Base-by-base conservation (phyloP, 192 early-diverging fungal species). In the Haplosporangium gracile region DNA sequence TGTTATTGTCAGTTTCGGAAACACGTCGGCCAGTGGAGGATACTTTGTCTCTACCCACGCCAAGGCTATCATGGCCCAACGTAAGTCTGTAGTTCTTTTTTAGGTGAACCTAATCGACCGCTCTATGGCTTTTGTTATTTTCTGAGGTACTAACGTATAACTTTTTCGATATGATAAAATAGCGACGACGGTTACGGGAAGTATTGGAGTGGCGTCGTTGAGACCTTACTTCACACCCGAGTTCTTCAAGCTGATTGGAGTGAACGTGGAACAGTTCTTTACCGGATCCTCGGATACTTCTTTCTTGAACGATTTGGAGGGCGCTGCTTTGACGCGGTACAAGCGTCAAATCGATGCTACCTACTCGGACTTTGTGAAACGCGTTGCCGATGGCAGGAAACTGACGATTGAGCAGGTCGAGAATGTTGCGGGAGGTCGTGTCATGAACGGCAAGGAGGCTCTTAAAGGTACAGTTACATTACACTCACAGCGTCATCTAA, bases 101-200 rank as follows among this genome's bases (percentile, higher is more conserved):
- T 65, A 16, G 13, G 13, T 36, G 24, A 4, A 36, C 7, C 22
- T 22, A 40, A n/a, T 76, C 68, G 75, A 8, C 32, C 10, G 2
- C 32, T 22, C 11, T 40, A 22, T 20, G 24, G 13, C 40, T 34
- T 34, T 10, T 34, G 20, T 39, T 16, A 39, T 65, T 29, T 65
- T 24, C 5, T 10, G 8, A 18, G n/a, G 9, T 26, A 65, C 60
- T 65, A 32, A 65, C 7, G 7, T 39, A 5, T n/a, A 1, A 16
- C 5, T n/a, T 32, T 38, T 2, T 11, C 29, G 36, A 38, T 13
- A 42, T 26, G 57, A 9, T 29, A 60, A 57, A 42, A 55, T 80
- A 86, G 84, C 94, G 2, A 90, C 89, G 6, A 95, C 94, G 4
- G 87, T 96, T 9, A 96, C 95, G 8, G 95, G 95, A 51, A 93